Percentiles rank a stretch among this genome's conserved stretches.
These are phyloP conservation scores for Immersiporthe knoxdaviesiana DNA, from an alignment of 2,329 filamentous ascomycete species.

Conservation along the genomic window DNA sequence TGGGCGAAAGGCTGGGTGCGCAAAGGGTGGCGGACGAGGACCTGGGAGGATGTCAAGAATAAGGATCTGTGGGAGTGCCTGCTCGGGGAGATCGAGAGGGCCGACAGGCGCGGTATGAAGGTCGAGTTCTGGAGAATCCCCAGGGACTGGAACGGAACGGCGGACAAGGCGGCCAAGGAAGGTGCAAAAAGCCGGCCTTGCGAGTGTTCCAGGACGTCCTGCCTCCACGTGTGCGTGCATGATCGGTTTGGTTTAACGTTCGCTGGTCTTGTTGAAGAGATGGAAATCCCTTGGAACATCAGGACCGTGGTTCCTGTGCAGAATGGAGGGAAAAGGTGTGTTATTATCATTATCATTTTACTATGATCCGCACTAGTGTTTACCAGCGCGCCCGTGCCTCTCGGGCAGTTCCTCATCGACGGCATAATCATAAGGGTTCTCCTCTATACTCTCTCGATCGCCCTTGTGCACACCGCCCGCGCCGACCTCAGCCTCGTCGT, in stretches of 20 bases:
- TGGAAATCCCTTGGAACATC: background rate
- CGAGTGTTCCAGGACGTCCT: background rate
- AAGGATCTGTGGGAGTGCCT: conserved; percentile 56
- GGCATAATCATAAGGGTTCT: conserved; percentile 6
- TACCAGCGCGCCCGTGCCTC: background rate
- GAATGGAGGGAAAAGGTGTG: background rate
- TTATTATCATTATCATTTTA: too few relatives aligned
- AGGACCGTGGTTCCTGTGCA: background rate
- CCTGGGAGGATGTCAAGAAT: conserved; percentile 48
- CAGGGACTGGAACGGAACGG: conserved; percentile 3
- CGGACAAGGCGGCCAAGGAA: conserved; percentile 15
- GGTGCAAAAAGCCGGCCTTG: background rate
- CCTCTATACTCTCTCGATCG: background rate
- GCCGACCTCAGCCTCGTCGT: background rate
- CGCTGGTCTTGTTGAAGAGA: background rate
- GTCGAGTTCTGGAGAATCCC: conserved; percentile 15
- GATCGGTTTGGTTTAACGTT: too few relatives aligned
- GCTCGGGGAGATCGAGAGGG: conserved; percentile 22
- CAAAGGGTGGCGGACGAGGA: conserved; percentile 48
- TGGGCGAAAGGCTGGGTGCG: conserved; percentile 48
- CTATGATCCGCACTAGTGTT: too few relatives aligned
- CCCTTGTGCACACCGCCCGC: background rate
- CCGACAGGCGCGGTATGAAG: background rate
- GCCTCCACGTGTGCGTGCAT: too few relatives aligned
- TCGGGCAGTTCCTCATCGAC: background rate